Conservation (phyloP, 768 basidiomycete genomes). For the Mycena metata region DNA sequence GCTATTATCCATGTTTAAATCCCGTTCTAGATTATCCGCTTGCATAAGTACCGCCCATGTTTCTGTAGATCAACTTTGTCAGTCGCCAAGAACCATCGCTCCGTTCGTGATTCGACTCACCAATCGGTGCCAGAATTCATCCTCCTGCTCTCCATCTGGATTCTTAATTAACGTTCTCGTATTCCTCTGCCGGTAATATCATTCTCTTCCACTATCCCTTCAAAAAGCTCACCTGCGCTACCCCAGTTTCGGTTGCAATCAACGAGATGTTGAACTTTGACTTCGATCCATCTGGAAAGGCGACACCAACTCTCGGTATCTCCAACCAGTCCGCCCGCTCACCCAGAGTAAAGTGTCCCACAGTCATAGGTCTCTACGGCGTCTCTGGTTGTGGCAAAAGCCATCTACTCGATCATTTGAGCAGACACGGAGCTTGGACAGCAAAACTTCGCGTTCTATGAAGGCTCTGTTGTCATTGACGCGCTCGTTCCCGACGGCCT, state of each 20-base stretch:
- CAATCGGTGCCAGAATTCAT: no score
- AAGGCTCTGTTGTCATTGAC: conserved; percentile 40
- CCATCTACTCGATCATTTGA: conserved; percentile 34
- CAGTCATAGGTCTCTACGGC: conserved; percentile 42
- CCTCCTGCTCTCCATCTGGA: no score
- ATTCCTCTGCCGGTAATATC: no score
- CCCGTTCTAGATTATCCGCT: no score
- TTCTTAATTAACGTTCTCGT: no score
- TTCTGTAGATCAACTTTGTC: no score
- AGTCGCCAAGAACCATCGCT: no score
- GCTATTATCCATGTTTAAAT: no score
- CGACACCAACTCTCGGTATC: not conserved
- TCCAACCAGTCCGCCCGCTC: conserved; percentile 3
- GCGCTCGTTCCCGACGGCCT: conserved; percentile 41
- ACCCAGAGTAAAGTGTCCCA: conserved; percentile 22
- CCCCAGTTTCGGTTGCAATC: not conserved
- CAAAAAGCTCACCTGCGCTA: no score
- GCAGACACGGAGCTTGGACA: conserved; percentile 29
- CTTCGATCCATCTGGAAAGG: not conserved
- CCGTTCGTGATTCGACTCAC: no score
- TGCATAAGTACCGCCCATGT: no score
- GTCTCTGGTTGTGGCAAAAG: conserved; percentile 42
- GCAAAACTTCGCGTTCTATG: conserved; percentile 35
- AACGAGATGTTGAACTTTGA: not conserved
- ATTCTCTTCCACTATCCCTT: no score